Evolutionary conservation across 257 asterid genomes (phyloP).

Genomic region (Prunella vulgaris): DNA sequence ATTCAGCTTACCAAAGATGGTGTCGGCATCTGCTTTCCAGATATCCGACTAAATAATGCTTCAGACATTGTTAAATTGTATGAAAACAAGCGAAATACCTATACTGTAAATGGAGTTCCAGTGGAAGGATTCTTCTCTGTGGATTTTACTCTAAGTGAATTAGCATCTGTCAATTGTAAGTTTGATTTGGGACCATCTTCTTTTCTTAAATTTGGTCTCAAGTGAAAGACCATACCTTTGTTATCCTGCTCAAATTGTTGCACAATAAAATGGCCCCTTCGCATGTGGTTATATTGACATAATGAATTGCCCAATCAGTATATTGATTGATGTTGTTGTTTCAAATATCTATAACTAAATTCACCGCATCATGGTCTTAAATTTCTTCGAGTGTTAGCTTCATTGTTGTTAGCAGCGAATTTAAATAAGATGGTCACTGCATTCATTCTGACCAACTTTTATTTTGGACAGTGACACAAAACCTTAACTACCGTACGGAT

Average conservation of each 20-base stretch:
- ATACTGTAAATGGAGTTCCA: slow-evolving; percentile 52
- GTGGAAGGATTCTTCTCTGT: slow-evolving; percentile 54
- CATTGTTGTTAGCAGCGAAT: not conserved
- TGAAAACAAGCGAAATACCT: slow-evolving; percentile 23
- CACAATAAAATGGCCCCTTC: slow-evolving; percentile 1
- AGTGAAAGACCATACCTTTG: not conserved
- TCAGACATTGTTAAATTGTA: slow-evolving; percentile 20
- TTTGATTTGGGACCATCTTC: too few relatives aligned
- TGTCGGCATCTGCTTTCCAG: slow-evolving; percentile 67
- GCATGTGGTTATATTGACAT: too few relatives aligned
- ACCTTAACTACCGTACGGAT: slow-evolving; percentile 44
- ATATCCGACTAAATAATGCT: slow-evolving; percentile 50
- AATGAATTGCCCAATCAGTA: too few relatives aligned
- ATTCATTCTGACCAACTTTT: slow-evolving; percentile 17
- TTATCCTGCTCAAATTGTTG: not conserved
- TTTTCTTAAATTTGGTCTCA: not conserved
- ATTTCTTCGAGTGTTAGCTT: not conserved
- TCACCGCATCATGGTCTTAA: too few relatives aligned
- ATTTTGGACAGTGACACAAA: slow-evolving; percentile 59
- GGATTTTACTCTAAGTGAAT: slow-evolving; percentile 57
- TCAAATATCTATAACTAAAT: too few relatives aligned
- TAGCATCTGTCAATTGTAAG: slow-evolving; percentile 50
- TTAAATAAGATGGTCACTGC: not conserved
- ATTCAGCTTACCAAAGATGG: slow-evolving; percentile 84
- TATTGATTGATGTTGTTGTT: too few relatives aligned